Evolutionary conservation across 2,329 filamentous ascomycete genomes (phyloP).

Genomic region (Phaeosphaeria sp.): DNA sequence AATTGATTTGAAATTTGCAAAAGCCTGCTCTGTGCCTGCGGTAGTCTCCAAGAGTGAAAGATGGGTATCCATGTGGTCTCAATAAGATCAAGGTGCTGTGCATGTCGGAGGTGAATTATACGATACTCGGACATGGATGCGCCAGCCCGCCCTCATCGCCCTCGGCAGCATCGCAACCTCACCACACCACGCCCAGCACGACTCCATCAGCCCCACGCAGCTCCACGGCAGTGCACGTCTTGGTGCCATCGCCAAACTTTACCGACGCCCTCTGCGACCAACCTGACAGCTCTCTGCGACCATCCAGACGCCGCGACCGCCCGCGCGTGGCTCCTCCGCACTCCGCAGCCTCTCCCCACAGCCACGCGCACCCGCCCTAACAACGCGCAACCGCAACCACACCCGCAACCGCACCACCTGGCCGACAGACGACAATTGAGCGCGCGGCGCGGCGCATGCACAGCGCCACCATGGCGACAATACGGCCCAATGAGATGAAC

Average conservation of each 20-base stretch:
- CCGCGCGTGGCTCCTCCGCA: slow-evolving; percentile 15
- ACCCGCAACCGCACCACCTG: slow-evolving; percentile 7
- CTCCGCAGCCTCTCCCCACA: slow-evolving; percentile 19
- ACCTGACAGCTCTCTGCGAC: neutral
- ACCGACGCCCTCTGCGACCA: slow-evolving; percentile 21
- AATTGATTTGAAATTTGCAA: neutral
- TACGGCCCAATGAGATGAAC: slow-evolving; percentile 46
- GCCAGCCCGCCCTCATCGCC: neutral
- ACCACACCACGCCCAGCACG: neutral
- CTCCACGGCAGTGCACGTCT: slow-evolving; percentile 18
- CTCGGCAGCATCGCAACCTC: neutral
- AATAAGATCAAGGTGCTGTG: neutral
- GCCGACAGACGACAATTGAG: too few relatives aligned
- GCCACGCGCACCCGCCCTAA: slow-evolving; percentile 20
- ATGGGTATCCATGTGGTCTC: neutral
- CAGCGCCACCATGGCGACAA: slow-evolving; percentile 45
- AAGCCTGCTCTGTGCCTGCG: neutral
- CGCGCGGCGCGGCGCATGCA: slow-evolving; percentile 8
- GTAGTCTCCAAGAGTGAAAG: neutral
- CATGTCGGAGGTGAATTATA: neutral
- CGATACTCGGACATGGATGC: neutral
- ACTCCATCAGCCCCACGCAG: slow-evolving; percentile 7
- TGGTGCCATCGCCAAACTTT: slow-evolving; percentile 15
- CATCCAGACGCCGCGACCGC: slow-evolving; percentile 10
- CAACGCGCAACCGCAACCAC: slow-evolving; percentile 7